Percentiles rank a stretch among this genome's conserved stretches.
These are phyloP conservation scores for Suhomyces taliae DNA, from an alignment of 1,139 yeast species.

Conservation along the genomic window DNA sequence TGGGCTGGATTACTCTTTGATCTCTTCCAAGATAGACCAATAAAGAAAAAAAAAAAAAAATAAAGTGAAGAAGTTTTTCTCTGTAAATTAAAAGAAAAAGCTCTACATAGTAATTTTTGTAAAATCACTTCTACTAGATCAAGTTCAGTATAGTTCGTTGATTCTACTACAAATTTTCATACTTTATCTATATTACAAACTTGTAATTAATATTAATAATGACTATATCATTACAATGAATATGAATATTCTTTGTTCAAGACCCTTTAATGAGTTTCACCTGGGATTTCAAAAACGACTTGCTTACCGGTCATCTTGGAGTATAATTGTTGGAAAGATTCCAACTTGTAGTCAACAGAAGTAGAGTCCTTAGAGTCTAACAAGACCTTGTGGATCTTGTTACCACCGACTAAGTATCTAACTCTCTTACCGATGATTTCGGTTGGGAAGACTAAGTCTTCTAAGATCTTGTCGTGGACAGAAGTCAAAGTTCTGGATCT, in stretches of 20 bases:
- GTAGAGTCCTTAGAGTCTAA: slow-evolving; percentile 98
- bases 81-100: too few species aligned
- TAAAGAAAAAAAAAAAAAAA: too few species aligned
- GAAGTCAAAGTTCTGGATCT: slow-evolving; percentile 99
- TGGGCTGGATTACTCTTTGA: too few species aligned
- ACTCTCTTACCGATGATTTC: slow-evolving; percentile 99
- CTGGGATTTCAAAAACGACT: slow-evolving; percentile 97
- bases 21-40: too few species aligned
- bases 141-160: neutral
- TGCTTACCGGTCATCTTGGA: slow-evolving; percentile 99
- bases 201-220: slow-evolving; percentile 8
- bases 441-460: slow-evolving; percentile 99
- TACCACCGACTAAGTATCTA: slow-evolving; percentile 98
- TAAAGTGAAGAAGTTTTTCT: too few species aligned
- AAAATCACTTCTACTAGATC: neutral
- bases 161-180: neutral
- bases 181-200: neutral
- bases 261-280: slow-evolving; percentile 44
- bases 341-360: slow-evolving; percentile 98
- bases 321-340: slow-evolving; percentile 99
- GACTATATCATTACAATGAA: slow-evolving; percentile 10
- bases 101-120: too few species aligned
- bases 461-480: slow-evolving; percentile 98
- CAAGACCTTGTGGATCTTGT: slow-evolving; percentile 97
- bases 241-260: slow-evolving; percentile 2